A percentile compares a stretch with the other conserved stretches of the same genome.
These are phyloP conservation scores for Pyracantha coccinea DNA, from an alignment of 331 rosid species.

Conservation along the genomic window DNA sequence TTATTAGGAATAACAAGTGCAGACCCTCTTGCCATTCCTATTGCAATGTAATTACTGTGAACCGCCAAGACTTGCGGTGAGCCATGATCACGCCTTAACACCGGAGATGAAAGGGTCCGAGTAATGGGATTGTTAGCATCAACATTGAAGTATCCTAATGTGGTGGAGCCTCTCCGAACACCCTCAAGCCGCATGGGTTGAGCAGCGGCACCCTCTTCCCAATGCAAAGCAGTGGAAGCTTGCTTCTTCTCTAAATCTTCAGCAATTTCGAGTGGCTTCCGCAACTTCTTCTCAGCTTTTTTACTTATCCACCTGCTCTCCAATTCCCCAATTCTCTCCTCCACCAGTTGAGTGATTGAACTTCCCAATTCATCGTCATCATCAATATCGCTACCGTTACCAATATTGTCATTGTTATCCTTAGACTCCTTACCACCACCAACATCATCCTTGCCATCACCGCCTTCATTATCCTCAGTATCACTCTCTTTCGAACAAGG, in stretches of 20 bases:
- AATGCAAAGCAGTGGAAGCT: constrained; percentile 84
- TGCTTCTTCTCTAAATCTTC: constrained; percentile 86
- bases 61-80: constrained; percentile 75
- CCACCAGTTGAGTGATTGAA: constrained; percentile 38
- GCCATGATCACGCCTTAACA: constrained; percentile 82
- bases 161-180: constrained; percentile 66
- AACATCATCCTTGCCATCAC: constrained; percentile 27
- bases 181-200: constrained; percentile 98
- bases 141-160: constrained; percentile 75
- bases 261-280: constrained; percentile 73
- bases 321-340: constrained; percentile 57
- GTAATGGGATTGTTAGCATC: constrained; percentile 61
- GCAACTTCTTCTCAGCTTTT: constrained; percentile 37
- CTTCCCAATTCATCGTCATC: constrained; percentile 29
- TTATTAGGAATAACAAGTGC: constrained; percentile 64
- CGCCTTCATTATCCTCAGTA: constrained; percentile 18
- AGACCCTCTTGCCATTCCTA: constrained; percentile 86
- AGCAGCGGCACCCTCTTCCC: constrained; percentile 97
- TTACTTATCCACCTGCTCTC: constrained; percentile 37
- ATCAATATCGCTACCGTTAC: constrained; percentile 24
- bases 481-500: constrained; percentile 19
- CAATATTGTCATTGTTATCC: constrained; percentile 30
- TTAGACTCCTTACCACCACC: constrained; percentile 13
- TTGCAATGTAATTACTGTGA: constrained; percentile 73
- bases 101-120: constrained; percentile 51